A percentile compares a stretch with the other conserved stretches of the same genome.
phyloP scores from a whole-genome alignment of 768 basidiomycete species.

The Boletus coccyginus region DNA sequence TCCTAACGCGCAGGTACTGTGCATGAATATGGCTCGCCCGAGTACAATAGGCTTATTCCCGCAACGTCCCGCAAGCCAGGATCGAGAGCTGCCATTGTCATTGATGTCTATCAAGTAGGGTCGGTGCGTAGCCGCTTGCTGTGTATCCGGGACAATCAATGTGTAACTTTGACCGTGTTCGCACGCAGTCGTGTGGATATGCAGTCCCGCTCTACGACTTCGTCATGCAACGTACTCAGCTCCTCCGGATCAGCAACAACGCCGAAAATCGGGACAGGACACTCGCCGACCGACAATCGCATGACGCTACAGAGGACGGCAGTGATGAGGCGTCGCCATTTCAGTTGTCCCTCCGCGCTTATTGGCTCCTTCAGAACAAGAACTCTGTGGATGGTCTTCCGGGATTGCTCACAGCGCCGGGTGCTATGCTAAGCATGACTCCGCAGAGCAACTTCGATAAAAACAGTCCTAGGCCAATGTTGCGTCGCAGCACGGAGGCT shows the following conservation, averaged over 20 bases:
- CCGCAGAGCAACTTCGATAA: slow-evolving; percentile 20
- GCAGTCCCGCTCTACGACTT: slow-evolving; percentile 63
- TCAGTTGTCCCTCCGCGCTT: slow-evolving; percentile 44
- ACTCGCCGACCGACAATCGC: not conserved
- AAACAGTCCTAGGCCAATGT: slow-evolving; percentile 10
- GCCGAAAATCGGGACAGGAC: slow-evolving; percentile 42
- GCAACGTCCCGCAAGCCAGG: slow-evolving; percentile 48
- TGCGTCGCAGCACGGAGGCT: not conserved
- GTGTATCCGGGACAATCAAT: not conserved
- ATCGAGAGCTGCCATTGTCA: slow-evolving; percentile 56
- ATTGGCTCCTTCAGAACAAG: slow-evolving; percentile 52
- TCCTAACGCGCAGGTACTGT: slow-evolving; percentile 43
- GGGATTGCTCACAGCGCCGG: slow-evolving; percentile 37
- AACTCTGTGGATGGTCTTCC: slow-evolving; percentile 59
- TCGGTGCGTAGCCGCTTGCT: slow-evolving; percentile 31
- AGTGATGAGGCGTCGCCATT: not conserved
- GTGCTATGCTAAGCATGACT: slow-evolving; percentile 4
- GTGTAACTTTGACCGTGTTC: not conserved
- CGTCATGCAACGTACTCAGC: slow-evolving; percentile 51
- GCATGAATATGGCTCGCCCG: slow-evolving; percentile 61
- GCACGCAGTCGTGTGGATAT: slow-evolving; percentile 60
- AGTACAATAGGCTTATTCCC: slow-evolving; percentile 54
- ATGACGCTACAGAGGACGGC: not conserved
- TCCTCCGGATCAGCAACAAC: slow-evolving; percentile 39
- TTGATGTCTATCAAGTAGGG: slow-evolving; percentile 59